Conservation (phyloP, 768 basidiomycete species). For the Lentinula sp. region DNA sequence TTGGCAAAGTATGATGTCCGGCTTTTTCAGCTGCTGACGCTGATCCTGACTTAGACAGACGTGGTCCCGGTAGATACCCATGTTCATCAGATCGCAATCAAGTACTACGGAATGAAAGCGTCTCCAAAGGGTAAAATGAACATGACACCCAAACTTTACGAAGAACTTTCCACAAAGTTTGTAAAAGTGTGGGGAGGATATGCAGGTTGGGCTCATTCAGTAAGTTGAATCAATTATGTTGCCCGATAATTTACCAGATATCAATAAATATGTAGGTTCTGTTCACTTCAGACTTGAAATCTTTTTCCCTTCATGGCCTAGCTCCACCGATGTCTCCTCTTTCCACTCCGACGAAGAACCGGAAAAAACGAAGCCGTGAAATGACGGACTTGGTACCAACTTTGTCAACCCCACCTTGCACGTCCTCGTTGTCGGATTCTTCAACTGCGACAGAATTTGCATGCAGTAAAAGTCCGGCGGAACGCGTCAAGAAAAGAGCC, state of each 20-base stretch:
- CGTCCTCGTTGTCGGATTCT: not conserved
- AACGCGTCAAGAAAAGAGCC: slow-evolving; percentile 3
- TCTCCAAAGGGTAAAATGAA: slow-evolving; percentile 38
- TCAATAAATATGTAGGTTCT: slow-evolving; percentile 43
- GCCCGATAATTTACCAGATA: not conserved
- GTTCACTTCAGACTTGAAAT: slow-evolving; percentile 70
- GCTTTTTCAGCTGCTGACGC: not conserved
- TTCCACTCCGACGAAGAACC: not conserved
- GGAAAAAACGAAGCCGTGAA: slow-evolving; percentile 1
- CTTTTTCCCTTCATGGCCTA: slow-evolving; percentile 57
- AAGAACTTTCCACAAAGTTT: slow-evolving; percentile 60
- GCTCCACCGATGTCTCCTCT: slow-evolving; percentile 12
- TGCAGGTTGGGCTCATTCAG: slow-evolving; percentile 90
- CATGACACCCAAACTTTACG: slow-evolving; percentile 77
- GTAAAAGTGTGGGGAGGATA: slow-evolving; percentile 70
- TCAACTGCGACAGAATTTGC: not conserved
- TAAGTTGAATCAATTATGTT: slow-evolving; percentile 23
- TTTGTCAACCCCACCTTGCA: not conserved
- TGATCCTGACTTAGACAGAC: slow-evolving; percentile 45
- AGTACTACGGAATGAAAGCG: slow-evolving; percentile 65
- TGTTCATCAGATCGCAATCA: slow-evolving; percentile 82
- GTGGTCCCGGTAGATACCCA: slow-evolving; percentile 96
- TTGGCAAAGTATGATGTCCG: slow-evolving; percentile 63
- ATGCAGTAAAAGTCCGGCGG: not conserved
- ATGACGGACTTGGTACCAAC: not conserved